Evolutionary conservation across 2,329 filamentous ascomycete genomes (phyloP).

Genomic region (Plectosphaerella sp.): DNA sequence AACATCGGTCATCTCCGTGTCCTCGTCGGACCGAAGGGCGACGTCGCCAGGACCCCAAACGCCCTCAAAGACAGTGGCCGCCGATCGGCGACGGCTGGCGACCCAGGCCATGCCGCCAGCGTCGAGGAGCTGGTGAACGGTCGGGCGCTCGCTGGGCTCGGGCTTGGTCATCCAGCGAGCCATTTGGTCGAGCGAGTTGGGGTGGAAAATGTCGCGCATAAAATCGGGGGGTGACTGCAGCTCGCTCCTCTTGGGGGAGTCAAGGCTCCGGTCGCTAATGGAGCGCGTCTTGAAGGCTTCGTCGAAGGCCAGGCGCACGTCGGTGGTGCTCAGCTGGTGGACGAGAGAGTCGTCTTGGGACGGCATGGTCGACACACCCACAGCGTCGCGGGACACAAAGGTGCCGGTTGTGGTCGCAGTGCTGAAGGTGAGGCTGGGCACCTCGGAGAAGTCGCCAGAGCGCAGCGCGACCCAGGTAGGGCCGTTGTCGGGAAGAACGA

Average conservation of each 20-base stretch:
- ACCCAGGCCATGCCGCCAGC: slow-evolving; percentile 79
- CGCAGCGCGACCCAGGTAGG: slow-evolving; percentile 85
- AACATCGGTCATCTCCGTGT: slow-evolving; percentile 58
- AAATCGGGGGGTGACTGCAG: slow-evolving; percentile 69
- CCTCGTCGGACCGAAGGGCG: slow-evolving; percentile 31
- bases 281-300: slow-evolving; percentile 25
- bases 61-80: slow-evolving; percentile 93
- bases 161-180: slow-evolving; percentile 86
- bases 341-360: slow-evolving; percentile 10
- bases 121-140: slow-evolving; percentile 66
- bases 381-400: slow-evolving; percentile 7
- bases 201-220: slow-evolving; percentile 74
- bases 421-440: slow-evolving; percentile 83
- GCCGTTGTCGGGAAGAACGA: slow-evolving; percentile 89
- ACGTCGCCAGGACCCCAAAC: slow-evolving; percentile 79
- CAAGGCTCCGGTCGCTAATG: slow-evolving; percentile 32
- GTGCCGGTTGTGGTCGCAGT: slow-evolving; percentile 37
- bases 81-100: slow-evolving; percentile 68
- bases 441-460: slow-evolving; percentile 81
- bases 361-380: slow-evolving; percentile 10
- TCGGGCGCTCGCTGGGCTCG: slow-evolving; percentile 68
- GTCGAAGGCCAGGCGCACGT: slow-evolving; percentile 22
- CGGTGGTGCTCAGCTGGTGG: slow-evolving; percentile 10
- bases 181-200: slow-evolving; percentile 74
- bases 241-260: slow-evolving; percentile 43